phyloP scores from a whole-genome alignment of 305 asterid species.

The Fraxinus greggii region DNA sequence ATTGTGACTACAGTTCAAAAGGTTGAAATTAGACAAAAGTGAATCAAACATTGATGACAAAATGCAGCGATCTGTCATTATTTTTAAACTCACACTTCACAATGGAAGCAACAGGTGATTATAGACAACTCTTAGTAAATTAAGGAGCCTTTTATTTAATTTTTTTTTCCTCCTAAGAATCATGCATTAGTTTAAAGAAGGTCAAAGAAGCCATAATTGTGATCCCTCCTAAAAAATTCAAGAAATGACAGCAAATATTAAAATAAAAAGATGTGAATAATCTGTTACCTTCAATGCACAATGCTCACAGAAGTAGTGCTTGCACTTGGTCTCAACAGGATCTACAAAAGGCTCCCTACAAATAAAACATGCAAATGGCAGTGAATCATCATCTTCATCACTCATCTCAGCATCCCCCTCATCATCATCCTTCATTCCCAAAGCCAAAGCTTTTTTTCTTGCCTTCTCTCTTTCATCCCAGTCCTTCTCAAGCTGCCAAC shows the following conservation, averaged over 20 bases:
- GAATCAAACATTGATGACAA: neutral
- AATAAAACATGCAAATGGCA: constrained; percentile 92
- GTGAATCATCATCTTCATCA: constrained; percentile 68
- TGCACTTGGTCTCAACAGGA: constrained; percentile 89
- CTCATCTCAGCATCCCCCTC: constrained; percentile 45
- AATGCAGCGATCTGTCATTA: neutral
- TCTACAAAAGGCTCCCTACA: constrained; percentile 88
- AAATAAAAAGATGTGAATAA: neutral
- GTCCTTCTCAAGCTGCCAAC: constrained; percentile 96
- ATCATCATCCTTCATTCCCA: constrained; percentile 56
- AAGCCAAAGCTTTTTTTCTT: constrained; percentile 61
- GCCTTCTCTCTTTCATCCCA: constrained; percentile 92
- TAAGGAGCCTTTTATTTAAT: neutral
- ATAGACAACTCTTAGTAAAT: neutral
- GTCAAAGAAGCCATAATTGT: neutral
- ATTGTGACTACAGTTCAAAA: neutral
- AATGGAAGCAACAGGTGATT: neutral
- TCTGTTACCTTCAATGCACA: constrained; percentile 80
- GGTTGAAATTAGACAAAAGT: neutral
- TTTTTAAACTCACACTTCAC: neutral
- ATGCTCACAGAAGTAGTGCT: constrained; percentile 96
- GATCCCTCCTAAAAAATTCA: neutral
- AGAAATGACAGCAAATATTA: neutral
- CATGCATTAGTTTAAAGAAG: neutral
- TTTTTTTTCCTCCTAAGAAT: neutral